A percentile compares a stretch with the other conserved stretches of the same genome.
phyloP scores from a whole-genome alignment of 108 stramenopile species.

The Cyclotella distinguenda region DNA sequence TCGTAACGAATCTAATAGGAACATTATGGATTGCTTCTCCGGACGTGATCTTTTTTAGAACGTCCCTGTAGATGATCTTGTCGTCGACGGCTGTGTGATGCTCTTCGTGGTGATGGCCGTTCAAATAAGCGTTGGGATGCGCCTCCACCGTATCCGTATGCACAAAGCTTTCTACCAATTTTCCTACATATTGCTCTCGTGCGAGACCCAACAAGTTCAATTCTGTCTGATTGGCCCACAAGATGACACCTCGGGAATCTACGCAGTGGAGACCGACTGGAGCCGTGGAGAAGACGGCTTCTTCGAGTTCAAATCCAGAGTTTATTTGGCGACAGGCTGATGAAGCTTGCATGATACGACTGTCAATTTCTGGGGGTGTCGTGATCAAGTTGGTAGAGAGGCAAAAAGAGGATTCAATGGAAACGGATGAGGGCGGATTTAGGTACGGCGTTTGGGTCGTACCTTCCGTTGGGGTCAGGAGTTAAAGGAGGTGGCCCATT shows the following conservation, averaged over 20 bases:
- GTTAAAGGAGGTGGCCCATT: too few species aligned
- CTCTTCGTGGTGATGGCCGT: background rate
- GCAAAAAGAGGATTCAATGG: too few species aligned
- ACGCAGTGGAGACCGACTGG: constrained; percentile 65
- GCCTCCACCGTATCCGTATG: constrained; percentile 19
- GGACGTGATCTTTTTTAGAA: constrained; percentile 38
- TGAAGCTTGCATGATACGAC: background rate
- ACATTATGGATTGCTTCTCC: constrained; percentile 51
- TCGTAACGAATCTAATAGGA: constrained; percentile 50
- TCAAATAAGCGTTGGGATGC: background rate
- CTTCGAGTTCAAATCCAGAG: constrained; percentile 35
- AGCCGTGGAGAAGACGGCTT: constrained; percentile 57
- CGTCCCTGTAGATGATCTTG: constrained; percentile 43
- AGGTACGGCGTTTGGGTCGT: too few species aligned
- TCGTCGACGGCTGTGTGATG: constrained; percentile 41
- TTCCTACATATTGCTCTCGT: constrained; percentile 52
- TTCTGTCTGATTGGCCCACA: constrained; percentile 57
- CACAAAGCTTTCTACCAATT: constrained; percentile 43
- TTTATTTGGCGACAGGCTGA: background rate
- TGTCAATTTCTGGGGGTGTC: too few species aligned
- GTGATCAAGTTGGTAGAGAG: too few species aligned
- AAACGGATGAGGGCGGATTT: too few species aligned
- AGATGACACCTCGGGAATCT: constrained; percentile 27
- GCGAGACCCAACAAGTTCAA: constrained; percentile 54
- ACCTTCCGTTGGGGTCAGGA: too few species aligned